Evolutionary conservation across 1,284 basidiomycete species (phyloP), one percentile per base, ranked within the genome.

Genomic region (Tilletiopsis washingtonensis): DNA sequence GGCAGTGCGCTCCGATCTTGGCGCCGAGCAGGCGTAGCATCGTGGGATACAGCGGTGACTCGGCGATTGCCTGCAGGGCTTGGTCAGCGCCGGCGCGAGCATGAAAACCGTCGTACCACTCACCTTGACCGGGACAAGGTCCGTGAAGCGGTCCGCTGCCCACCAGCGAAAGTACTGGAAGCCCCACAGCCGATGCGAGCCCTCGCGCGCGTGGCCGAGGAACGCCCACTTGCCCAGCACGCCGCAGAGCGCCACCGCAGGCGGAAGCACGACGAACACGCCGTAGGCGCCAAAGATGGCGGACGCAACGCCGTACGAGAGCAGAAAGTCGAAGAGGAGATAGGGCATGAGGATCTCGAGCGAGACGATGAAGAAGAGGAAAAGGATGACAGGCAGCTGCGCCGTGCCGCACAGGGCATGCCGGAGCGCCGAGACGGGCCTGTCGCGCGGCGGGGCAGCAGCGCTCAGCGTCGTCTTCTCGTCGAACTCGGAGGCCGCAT

Each of bases 131-230:
- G n/a, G n/a, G n/a, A 38, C 26, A 43, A 46, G 19, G 15, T 25
- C 44, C 14, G 26, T 17, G 9, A 51, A 46, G 14, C 42, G 41
- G 3, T 36, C 29, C 15, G 34, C 49, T 4, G 48, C 34, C 49
- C 49, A 51, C 41, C 41, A 51, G 9, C 49, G 43, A 24, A 25
- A 46, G 26, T 51, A 51, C 20, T 46, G 48, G 7, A 37, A n/a
- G 9, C 49, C 49, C 21, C 38, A 51, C 6, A 51, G 32, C 5
- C 27, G 44, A 25, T 51, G 38, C 12, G 48, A 45, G 20, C 49
- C 49, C 25, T 34, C 32, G 20, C 37, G 34, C 20, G 44, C 42
- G 5, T 25, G 36, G 20, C 49, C 49, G 5, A 51, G 38, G 4
- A 32, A 14, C 15, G 48, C 17, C 49, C 49, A 51, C 29, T 51